Percentiles rank a stretch among this genome's conserved stretches.
Evolutionary conservation across 164 flowering plant species (phyloP).

Genomic region (Umbilicus rupestris): DNA sequence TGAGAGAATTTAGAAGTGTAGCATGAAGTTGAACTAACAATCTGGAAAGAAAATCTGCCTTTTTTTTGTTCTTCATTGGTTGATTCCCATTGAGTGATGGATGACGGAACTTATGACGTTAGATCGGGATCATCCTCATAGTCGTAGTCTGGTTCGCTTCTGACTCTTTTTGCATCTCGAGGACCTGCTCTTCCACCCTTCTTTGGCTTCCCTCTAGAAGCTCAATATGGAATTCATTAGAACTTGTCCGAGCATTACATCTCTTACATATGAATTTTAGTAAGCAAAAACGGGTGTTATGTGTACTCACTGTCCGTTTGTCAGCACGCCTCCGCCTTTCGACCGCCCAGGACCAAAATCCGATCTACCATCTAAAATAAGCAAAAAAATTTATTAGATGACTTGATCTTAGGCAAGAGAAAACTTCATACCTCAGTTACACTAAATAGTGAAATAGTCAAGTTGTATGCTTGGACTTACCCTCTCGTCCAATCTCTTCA

Average conservation of each 20-base stretch:
- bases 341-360: constrained; percentile 68
- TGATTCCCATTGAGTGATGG: no score
- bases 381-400: constrained; percentile 10
- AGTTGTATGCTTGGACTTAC: constrained; percentile 22
- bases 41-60: no score
- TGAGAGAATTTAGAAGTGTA: no score
- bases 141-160: constrained; percentile 60
- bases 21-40: no score
- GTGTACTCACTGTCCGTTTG: constrained; percentile 58
- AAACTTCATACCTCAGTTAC: neutral
- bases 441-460: neutral
- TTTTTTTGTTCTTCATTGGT: no score
- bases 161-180: constrained; percentile 61
- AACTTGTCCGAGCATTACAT: neutral
- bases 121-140: constrained; percentile 80
- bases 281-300: neutral
- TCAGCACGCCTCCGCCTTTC: constrained; percentile 42
- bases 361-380: constrained; percentile 45
- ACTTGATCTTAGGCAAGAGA: neutral
- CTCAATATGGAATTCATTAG: neutral
- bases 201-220: constrained; percentile 77
- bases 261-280: neutral
- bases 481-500: constrained; percentile 77
- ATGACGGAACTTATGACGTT: constrained; percentile 14
- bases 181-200: constrained; percentile 51